These are phyloP conservation scores for Apiospora phragmitis DNA, from an alignment of 2,329 filamentous ascomycete genomes.

Conservation along the genomic window DNA sequence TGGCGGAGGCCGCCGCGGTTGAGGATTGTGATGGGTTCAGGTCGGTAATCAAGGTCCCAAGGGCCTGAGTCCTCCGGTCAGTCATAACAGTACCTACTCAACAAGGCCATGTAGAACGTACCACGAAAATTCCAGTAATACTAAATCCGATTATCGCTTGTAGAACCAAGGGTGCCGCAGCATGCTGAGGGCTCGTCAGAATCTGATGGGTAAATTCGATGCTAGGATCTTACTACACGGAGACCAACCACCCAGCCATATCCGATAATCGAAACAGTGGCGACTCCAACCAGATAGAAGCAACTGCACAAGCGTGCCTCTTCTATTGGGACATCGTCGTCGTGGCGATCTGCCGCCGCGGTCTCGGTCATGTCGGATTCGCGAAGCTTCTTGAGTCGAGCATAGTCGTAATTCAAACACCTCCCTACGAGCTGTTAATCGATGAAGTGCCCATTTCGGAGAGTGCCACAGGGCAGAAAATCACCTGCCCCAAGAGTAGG, in stretches of 20 bases:
- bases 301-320: not conserved
- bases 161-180: not conserved
- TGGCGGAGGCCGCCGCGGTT: not conserved
- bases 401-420: not conserved
- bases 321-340: constrained; percentile 2
- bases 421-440: not conserved
- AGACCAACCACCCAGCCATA: not conserved
- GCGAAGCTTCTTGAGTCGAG: not conserved
- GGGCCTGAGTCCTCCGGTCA: not conserved
- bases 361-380: not conserved
- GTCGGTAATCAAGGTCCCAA: not conserved
- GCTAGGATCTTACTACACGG: not conserved
- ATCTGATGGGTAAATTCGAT: not conserved
- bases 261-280: not conserved
- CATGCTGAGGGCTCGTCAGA: not conserved
- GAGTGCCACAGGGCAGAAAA: not conserved
- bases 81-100: too few relatives aligned
- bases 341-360: too few relatives aligned
- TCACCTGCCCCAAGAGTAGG: not conserved
- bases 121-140: not conserved
- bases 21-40: not conserved
- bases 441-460: too few relatives aligned
- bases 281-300: not conserved
- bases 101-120: not conserved
- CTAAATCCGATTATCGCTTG: not conserved